Base-by-base conservation (phyloP, 352 stramenopile genomes). In the Phytophthora citricola region DNA sequence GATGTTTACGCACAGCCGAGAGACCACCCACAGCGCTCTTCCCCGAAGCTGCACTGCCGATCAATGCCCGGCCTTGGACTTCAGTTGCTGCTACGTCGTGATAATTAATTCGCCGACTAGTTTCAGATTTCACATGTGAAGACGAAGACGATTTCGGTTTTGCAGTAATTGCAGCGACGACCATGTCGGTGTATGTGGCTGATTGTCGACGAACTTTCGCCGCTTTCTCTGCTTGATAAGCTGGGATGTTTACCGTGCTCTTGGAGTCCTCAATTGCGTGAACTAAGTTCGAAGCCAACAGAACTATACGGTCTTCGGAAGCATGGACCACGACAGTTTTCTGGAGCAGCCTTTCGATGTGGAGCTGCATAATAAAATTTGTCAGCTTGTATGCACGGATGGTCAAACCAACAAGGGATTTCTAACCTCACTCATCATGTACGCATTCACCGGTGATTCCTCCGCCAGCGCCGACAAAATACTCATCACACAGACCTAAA, bases 391-490 rank as follows among this genome's bases (percentile, higher is more conserved):
- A 34, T 34, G 29, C 1, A 10, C 29, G 9, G n/a, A 41, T 41
- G 36, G 14, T 3, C 11, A 41, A 41, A 41, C 11, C 11, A 7
- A 7, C 2, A 10, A 34, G 32, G 34, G 15, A 29, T n/a, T 59
- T 17, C 46, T 45, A 36, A 87, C 75, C 69, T 89, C 76, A 14
- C 61, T 73, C 81, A 92, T 87, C 67, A 78, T 78, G 41, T 79
- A 90, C 6, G 83, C 83, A 47, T 87, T 81, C 12, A 89, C 46
- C 11, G 70, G 52, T 1, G 81, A 90, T 48, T 80, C 69, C 5
- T 85, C 71, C 1, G 66, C 64, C 5, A 92, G 8, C 2, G 70
- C 66, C 29, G 74, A 71, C n/a, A 92, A 66, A 47, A 91, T 75
- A 24, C 55, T 72, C 50, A 87, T 57, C 7, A 66, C 74, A 14